Evolutionary conservation across 106 monocot species (phyloP).

Genomic region (Dactylorhiza incarnata): DNA sequence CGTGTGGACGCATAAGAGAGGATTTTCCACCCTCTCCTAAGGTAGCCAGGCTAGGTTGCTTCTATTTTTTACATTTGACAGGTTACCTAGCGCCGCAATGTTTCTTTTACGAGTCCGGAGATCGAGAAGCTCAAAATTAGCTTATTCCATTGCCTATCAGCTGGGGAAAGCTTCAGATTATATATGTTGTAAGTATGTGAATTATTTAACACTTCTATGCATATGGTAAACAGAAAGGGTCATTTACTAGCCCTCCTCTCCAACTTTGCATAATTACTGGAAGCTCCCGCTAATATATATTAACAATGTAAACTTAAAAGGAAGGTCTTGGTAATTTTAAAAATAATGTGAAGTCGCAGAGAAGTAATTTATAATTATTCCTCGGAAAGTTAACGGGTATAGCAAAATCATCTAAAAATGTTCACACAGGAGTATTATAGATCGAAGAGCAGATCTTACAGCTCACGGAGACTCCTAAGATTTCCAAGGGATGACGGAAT

Average conservation of each 20-base stretch:
- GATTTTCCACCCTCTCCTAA: neutral
- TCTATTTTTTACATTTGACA: neutral
- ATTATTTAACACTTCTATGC: no score
- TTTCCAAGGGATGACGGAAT: constrained; percentile 59
- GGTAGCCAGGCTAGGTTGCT: neutral
- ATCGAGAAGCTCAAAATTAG: neutral
- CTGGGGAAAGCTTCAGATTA: neutral
- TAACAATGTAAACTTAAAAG: no score
- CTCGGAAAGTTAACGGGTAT: neutral
- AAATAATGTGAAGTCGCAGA: no score
- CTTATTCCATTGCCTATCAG: neutral
- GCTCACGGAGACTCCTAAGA: constrained; percentile 39
- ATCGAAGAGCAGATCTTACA: constrained; percentile 38
- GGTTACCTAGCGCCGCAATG: neutral
- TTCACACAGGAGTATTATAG: neutral
- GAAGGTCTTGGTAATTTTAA: no score
- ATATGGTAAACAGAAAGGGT: no score
- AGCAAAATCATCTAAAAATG: neutral
- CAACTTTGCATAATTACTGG: no score
- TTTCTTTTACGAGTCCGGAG: neutral
- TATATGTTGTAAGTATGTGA: neutral
- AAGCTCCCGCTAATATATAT: no score
- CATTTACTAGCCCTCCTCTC: no score
- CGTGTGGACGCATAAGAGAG: neutral
- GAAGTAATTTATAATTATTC: neutral